Conservation (phyloP, 192 early-diverging fungal species). For the Gonapodya prolifera region DNA sequence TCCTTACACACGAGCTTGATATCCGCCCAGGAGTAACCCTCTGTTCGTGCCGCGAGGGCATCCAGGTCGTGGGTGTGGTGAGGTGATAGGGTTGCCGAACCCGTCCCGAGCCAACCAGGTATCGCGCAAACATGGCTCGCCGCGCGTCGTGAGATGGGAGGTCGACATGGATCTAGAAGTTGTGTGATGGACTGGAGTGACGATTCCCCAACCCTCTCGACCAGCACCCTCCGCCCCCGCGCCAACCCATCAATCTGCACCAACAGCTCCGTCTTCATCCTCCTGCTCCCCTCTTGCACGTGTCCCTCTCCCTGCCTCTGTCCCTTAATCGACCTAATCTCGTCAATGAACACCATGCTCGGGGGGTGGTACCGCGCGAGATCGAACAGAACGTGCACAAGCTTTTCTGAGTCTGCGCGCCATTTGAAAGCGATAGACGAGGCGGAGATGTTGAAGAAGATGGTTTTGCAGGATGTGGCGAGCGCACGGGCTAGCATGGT, state of each 20-base stretch:
- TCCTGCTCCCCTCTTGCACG: slow-evolving; percentile 38
- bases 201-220: background rate
- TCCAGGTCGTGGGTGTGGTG: slow-evolving; percentile 22
- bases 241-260: slow-evolving; percentile 41
- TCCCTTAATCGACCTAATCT: slow-evolving; percentile 41
- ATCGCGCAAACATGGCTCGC: slow-evolving; percentile 21
- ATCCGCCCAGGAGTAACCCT: slow-evolving; percentile 41
- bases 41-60: slow-evolving; percentile 18
- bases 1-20: slow-evolving; percentile 44
- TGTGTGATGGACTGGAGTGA: background rate
- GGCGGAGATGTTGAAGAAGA: slow-evolving; percentile 45
- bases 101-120: slow-evolving; percentile 19
- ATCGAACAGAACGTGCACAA: slow-evolving; percentile 39
- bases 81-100: slow-evolving; percentile 8
- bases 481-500: slow-evolving; percentile 44
- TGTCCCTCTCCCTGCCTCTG: slow-evolving; percentile 30
- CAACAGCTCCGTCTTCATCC: slow-evolving; percentile 51
- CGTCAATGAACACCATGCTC: slow-evolving; percentile 42
- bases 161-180: slow-evolving; percentile 31
- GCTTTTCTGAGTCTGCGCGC: slow-evolving; percentile 41
- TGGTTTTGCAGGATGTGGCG: slow-evolving; percentile 44
- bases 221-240: slow-evolving; percentile 31
- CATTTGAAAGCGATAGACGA: slow-evolving; percentile 42
- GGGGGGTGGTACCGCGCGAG: slow-evolving; percentile 41
- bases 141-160: slow-evolving; percentile 27